A percentile compares a stretch with the other conserved stretches of the same genome.
Conservation (phyloP, 2,329 filamentous ascomycete species). For the Dendrostoma leiphaemia region DNA sequence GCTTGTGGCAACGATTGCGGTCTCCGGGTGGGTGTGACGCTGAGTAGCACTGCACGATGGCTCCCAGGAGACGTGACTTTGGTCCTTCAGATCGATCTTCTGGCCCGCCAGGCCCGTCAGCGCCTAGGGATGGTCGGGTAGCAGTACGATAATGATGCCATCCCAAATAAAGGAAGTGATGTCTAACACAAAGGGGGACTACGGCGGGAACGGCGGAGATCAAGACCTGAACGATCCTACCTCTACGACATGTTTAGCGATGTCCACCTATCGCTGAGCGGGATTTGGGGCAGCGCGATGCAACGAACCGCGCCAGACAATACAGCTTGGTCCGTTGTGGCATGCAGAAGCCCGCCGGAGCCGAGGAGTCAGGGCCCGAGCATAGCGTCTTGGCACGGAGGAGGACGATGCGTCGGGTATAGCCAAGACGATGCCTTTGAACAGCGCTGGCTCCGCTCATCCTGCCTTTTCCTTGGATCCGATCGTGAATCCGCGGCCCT, state of each 20-base stretch:
- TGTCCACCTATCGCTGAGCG: neutral
- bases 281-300: conserved; percentile 1
- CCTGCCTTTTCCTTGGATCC: neutral
- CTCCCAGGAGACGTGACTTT: neutral
- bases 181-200: neutral
- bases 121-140: neutral
- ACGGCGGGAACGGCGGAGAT: neutral
- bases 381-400: conserved; percentile 11
- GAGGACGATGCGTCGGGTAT: neutral
- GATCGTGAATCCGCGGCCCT: no score
- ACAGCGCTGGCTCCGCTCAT: neutral
- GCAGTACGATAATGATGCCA: neutral
- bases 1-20: conserved; percentile 7
- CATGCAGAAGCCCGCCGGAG: conserved; percentile 8
- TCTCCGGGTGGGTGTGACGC: conserved; percentile 9
- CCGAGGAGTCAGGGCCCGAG: conserved; percentile 11
- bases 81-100: neutral
- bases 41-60: conserved; percentile 2
- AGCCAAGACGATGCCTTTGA: neutral
- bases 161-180: neutral
- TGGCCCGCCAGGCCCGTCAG: neutral
- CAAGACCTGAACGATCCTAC: neutral
- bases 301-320: conserved; percentile 10
- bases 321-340: neutral
- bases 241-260: neutral